Evolutionary conservation across 2,329 filamentous ascomycete genomes (phyloP).

Genomic region (Colletotrichum lindemuthianum): DNA sequence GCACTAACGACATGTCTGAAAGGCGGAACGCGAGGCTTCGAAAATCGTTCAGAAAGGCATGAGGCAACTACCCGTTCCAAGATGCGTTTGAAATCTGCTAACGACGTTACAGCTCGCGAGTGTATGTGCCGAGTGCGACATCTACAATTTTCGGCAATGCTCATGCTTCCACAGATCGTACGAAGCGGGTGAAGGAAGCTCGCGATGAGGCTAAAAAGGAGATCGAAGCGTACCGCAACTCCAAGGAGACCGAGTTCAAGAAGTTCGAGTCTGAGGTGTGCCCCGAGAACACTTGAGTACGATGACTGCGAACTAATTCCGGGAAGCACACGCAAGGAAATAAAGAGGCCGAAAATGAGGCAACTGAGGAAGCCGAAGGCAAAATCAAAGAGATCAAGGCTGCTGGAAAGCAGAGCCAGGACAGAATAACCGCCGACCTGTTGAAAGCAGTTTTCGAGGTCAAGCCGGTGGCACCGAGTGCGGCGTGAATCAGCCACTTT

Average conservation of each 20-base stretch:
- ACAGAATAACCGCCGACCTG: conserved; percentile 83
- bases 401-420: conserved; percentile 81
- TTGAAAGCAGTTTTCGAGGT: conserved; percentile 87
- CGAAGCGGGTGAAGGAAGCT: conserved; percentile 96
- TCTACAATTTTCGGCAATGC: conserved; percentile 18
- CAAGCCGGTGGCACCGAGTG: conserved; percentile 69
- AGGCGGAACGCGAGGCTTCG: conserved; percentile 96
- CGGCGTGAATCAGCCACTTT: conserved; percentile 34
- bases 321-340: conserved; percentile 90
- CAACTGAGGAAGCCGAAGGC: conserved; percentile 80
- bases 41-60: conserved; percentile 98
- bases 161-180: conserved; percentile 64
- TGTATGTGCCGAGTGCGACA: conserved; percentile 66
- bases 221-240: conserved; percentile 88
- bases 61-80: conserved; percentile 35
- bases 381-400: conserved; percentile 85
- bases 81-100: background rate
- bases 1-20: conserved; percentile 49
- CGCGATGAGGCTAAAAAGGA: conserved; percentile 97
- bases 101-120: conserved; percentile 74
- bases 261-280: conserved; percentile 82
- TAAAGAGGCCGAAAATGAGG: conserved; percentile 78
- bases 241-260: conserved; percentile 95
- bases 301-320: conserved; percentile 15
- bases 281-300: background rate